phyloP scores from a whole-genome alignment of 352 stramenopile species.

The Phytophthora syringae region DNA sequence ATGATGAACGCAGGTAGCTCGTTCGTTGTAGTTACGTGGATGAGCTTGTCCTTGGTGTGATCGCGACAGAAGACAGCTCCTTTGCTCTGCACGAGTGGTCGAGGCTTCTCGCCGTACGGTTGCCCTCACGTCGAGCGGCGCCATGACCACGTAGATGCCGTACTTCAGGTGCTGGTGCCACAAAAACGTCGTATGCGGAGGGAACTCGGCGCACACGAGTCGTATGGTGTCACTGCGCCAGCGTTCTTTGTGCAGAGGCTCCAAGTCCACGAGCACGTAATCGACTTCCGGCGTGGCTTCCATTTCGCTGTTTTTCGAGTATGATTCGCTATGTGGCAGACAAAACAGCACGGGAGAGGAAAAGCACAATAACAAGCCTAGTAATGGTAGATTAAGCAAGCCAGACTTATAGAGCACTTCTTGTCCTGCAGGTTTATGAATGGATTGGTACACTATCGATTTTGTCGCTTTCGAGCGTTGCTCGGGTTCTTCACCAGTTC shows the following conservation, averaged over 20 bases:
- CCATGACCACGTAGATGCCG: slow-evolving; percentile 52
- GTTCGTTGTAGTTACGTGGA: slow-evolving; percentile 43
- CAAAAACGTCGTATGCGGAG: slow-evolving; percentile 41
- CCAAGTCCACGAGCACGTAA: slow-evolving; percentile 53
- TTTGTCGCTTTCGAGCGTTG: not conserved
- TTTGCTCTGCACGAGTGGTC: slow-evolving; percentile 36
- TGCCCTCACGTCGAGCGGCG: slow-evolving; percentile 44
- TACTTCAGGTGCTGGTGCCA: slow-evolving; percentile 61
- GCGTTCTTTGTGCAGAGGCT: slow-evolving; percentile 54
- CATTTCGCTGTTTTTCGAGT: too few species aligned
- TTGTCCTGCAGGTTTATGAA: not conserved
- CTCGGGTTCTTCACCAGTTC: not conserved
- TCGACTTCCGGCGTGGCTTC: slow-evolving; percentile 25
- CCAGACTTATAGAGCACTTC: slow-evolving; percentile 7
- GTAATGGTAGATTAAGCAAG: slow-evolving; percentile 1
- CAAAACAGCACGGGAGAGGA: too few species aligned
- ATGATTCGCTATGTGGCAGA: too few species aligned
- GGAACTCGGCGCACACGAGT: slow-evolving; percentile 46
- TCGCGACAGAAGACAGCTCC: slow-evolving; percentile 58
- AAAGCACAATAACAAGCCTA: not conserved
- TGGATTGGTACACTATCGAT: not conserved
- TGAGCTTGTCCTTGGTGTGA: slow-evolving; percentile 52
- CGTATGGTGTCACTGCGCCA: slow-evolving; percentile 45
- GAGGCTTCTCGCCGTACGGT: slow-evolving; percentile 20
- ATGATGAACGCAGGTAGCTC: slow-evolving; percentile 52